A percentile compares a stretch with the other conserved stretches of the same genome.
Conservation (phyloP, 2,329 filamentous ascomycete species). For the Podosphaera aphanis region DNA sequence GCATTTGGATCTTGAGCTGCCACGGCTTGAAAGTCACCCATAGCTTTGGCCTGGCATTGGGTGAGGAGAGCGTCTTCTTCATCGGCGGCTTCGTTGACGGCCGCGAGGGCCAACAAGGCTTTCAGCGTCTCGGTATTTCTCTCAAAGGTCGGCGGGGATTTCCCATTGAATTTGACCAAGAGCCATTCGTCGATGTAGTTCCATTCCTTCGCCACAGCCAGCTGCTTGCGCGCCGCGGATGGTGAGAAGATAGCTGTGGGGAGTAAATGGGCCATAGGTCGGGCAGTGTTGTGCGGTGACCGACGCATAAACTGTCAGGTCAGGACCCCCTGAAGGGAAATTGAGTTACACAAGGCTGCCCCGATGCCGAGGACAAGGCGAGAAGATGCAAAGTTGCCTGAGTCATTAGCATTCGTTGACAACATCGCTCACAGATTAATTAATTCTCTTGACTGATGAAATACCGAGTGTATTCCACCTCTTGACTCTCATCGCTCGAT, state of each 20-base stretch:
- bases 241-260: constrained; percentile 40
- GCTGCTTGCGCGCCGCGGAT: constrained; percentile 47
- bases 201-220: constrained; percentile 76
- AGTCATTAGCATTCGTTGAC: neutral
- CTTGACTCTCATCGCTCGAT: constrained; percentile 2
- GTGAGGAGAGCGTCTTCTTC: constrained; percentile 39
- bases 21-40: constrained; percentile 28
- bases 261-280: constrained; percentile 17
- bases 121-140: constrained; percentile 66
- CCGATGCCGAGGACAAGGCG: neutral
- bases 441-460: neutral
- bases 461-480: neutral
- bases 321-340: neutral
- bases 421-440: neutral
- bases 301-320: too few relatives aligned
- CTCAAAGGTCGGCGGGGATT: constrained; percentile 50
- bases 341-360: neutral
- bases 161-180: constrained; percentile 39
- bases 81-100: constrained; percentile 55
- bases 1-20: constrained; percentile 14
- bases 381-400: neutral
- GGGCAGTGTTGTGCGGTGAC: neutral
- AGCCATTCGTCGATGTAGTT: constrained; percentile 72
- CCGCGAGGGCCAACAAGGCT: constrained; percentile 47
- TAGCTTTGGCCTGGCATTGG: constrained; percentile 32